Evolutionary conservation across 2,329 filamentous ascomycete species (phyloP).

Genomic region (Neopestalotiopsis rosae): DNA sequence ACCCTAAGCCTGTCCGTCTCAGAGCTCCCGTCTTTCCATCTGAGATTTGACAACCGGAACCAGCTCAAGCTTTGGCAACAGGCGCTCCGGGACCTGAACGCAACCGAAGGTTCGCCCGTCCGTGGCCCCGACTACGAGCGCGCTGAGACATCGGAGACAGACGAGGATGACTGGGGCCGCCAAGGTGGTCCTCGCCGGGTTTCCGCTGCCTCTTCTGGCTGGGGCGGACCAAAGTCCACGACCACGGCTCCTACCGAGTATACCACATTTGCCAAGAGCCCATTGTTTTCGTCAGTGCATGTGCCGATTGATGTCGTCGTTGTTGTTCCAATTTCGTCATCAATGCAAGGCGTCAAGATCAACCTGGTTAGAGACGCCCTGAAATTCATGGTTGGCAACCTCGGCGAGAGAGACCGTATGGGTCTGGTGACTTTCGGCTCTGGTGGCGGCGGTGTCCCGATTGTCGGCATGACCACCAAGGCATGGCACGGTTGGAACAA

Average conservation of each 20-base stretch:
- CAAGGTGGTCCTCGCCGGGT: constrained; percentile 66
- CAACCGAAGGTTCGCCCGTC: constrained; percentile 66
- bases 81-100: constrained; percentile 82
- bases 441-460: constrained; percentile 86
- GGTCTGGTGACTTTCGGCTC: constrained; percentile 96
- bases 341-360: constrained; percentile 99
- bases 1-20: constrained; percentile 89
- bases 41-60: constrained; percentile 81
- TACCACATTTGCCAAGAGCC: constrained; percentile 69
- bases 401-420: constrained; percentile 95
- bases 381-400: constrained; percentile 86
- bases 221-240: constrained; percentile 80
- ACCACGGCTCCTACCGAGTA: constrained; percentile 94
- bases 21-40: constrained; percentile 92
- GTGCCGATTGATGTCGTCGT: constrained; percentile 95
- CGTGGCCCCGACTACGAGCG: constrained; percentile 81
- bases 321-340: constrained; percentile 95
- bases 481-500: constrained; percentile 91
- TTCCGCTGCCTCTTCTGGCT: constrained; percentile 76
- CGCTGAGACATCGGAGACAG: constrained; percentile 77
- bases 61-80: constrained; percentile 90
- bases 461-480: constrained; percentile 98
- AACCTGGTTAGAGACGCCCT: constrained; percentile 90
- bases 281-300: constrained; percentile 66
- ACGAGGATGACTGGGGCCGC: constrained; percentile 87